Base-by-base conservation (phyloP, 1,139 yeast species). In the Geotrichum histeridarum region DNA sequence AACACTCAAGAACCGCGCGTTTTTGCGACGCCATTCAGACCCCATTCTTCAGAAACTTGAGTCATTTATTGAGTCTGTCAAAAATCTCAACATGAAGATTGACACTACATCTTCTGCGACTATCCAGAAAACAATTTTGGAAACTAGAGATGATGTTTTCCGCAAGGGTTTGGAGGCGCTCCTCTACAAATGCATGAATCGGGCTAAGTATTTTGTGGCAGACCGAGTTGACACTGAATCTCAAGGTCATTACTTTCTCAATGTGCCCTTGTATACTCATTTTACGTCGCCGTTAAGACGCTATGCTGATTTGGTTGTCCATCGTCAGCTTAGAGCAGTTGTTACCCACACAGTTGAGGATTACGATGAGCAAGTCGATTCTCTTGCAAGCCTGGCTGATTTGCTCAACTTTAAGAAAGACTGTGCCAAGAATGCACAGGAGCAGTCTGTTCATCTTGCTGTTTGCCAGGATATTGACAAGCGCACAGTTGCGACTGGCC, bases 331-430 rank as follows among this genome's bases (percentile, higher is more conserved):
- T 64, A 90, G 87, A 67, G 70, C 82, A 3, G 81, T 85, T 14
- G 70, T 93, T 48, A 72, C 72, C 44, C 71, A 68, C 14, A 69
- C 72, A 46, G 15, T 37, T n/a, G 69, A 66, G 27, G 63, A 63
- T 9, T 75, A 74, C 59, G 64, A 65, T 15, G 83, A 80, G 50
- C 95, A 87, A 59, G 66, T 83, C 55, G 95, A 87, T 48, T 75
- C 90, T 0, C 74, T 91, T 63, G 85, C 86, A 65, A 85, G 89
- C 59, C 79, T 86, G 39, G 86, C 95, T 12, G 97, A 93, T 64
- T 90, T 89, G 69, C 91, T 97, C 72, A 90, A 90, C 64, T 91
- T 93, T 77, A 90, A 91, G 71, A 89, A 90, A 69, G 98, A 93
- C 66, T 91, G 96, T 70, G 95, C 98, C 1, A 83, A 83, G 59